These are phyloP conservation scores for Plasmodium coatneyi DNA, from an alignment of 169 alveolate genomes.

Conservation along the genomic window DNA sequence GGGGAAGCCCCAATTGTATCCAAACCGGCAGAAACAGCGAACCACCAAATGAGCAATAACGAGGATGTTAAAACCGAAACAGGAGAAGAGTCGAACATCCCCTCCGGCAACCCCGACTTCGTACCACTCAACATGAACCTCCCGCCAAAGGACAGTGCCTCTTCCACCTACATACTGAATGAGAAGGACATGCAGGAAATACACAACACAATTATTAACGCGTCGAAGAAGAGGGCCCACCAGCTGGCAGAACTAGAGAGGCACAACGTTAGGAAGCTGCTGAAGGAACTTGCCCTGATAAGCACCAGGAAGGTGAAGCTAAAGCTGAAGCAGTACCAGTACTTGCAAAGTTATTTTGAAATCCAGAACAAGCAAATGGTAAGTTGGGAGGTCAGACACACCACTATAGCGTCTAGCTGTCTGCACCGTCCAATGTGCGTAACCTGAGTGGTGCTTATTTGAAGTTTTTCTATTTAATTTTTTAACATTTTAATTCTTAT, in stretches of 20 bases:
- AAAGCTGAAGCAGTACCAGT: conserved; percentile 64
- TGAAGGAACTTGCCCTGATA: conserved; percentile 32
- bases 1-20: neutral
- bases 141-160: neutral
- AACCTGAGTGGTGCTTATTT: neutral
- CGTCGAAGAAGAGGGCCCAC: conserved; percentile 67
- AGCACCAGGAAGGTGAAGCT: conserved; percentile 45
- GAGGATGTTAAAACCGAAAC: neutral
- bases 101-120: neutral
- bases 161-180: conserved; percentile 51
- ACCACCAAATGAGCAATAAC: neutral
- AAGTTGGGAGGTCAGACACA: neutral
- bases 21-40: neutral
- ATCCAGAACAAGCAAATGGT: conserved; percentile 55
- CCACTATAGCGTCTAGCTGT: neutral
- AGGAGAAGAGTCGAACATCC: neutral
- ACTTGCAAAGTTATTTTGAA: conserved; percentile 56
- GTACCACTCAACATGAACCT: conserved; percentile 7
- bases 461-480: neutral
- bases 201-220: conserved; percentile 51
- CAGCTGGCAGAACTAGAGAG: conserved; percentile 57
- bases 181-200: conserved; percentile 69
- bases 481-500: neutral
- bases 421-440: neutral
- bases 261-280: conserved; percentile 49